Conservation (phyloP, 768 basidiomycete species). For the Austroboletus eburneus region DNA sequence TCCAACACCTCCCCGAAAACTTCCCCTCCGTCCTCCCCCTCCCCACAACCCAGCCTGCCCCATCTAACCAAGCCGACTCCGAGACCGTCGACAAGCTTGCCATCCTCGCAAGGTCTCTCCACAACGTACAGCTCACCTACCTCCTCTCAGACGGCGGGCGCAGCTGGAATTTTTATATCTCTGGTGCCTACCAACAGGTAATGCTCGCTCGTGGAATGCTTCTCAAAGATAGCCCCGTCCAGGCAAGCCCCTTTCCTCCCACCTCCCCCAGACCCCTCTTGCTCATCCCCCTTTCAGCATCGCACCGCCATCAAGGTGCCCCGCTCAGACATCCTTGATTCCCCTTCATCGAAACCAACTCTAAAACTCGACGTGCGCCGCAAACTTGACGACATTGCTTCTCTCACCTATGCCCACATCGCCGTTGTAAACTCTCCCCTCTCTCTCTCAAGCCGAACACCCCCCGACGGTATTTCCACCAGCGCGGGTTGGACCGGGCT, state of each 20-base stretch:
- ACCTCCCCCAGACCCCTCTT: conserved; percentile 5
- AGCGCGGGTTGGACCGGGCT: conserved; percentile 84
- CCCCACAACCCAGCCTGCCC: conserved; percentile 32
- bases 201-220: conserved; percentile 87
- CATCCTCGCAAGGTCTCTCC: conserved; percentile 72
- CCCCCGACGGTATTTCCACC: conserved; percentile 72
- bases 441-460: conserved; percentile 67
- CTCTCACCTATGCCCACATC: conserved; percentile 88
- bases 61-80: conserved; percentile 44
- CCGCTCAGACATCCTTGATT: conserved; percentile 90
- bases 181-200: conserved; percentile 89
- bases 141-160: conserved; percentile 60
- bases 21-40: conserved; percentile 37
- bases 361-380: conserved; percentile 80
- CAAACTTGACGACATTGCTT: conserved; percentile 90
- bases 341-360: conserved; percentile 68
- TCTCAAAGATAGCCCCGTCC: conserved; percentile 83
- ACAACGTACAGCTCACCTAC: conserved; percentile 83
- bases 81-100: conserved; percentile 79
- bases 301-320: conserved; percentile 86
- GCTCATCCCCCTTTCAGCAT: conserved; percentile 45
- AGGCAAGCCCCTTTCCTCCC: conserved; percentile 41
- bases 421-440: conserved; percentile 87
- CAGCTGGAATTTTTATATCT: conserved; percentile 87
- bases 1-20: conserved; percentile 30